Base-by-base conservation (phyloP, 108 stramenopile genomes). In the Pseudonitzschia multistriata region DNA sequence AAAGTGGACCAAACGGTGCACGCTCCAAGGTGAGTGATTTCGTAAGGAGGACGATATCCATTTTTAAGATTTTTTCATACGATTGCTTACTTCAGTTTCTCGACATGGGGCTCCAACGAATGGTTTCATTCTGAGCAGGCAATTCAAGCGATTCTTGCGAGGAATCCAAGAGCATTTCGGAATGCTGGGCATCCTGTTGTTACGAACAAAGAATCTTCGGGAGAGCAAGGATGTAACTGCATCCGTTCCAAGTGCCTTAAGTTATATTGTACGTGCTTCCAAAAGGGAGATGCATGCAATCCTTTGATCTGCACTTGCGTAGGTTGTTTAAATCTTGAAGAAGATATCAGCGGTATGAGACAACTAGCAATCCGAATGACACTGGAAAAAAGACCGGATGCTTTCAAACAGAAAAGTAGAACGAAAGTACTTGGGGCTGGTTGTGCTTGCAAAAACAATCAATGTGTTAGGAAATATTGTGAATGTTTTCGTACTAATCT, bases 261-360 rank as follows among this genome's bases (percentile, higher is more conserved):
- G 85, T 75, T 94, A 21, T 97, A 97, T 71, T 97, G 96, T 79
- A 83, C 89, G 37, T 97, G 96, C 75, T 97, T 97, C 59, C 91
- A 93, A 47, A 67, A 53, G n/a, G 80, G 85, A 42, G 69, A 56
- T 49, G 47, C 57, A n/a, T 97, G 96, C 76, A 68, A 83, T 47
- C 68, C 74, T 13, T 30, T 42, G 29, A n/a, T 70, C 27, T 87
- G 86, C 69, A 68, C 70, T 6, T 87, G 86, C 61, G 68, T 82
- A n/a, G 71, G 70, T 1, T 87, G 86, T 36, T 57, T 73, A 35
- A 87, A 87, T 55, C 70, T 48, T 27, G 63, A 74, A 53, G 74
- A 74, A 47, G 73, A 70, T 31, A 28, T 29, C 11, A 73, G 70
- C 37, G 80, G 80, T 0, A 62, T 72, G 11, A 62, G 86, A 10